Percentiles rank a stretch among this genome's conserved stretches.
Conservation (phyloP, 495 filamentous ascomycete genomes). For the Parathielavia appendiculata region DNA sequence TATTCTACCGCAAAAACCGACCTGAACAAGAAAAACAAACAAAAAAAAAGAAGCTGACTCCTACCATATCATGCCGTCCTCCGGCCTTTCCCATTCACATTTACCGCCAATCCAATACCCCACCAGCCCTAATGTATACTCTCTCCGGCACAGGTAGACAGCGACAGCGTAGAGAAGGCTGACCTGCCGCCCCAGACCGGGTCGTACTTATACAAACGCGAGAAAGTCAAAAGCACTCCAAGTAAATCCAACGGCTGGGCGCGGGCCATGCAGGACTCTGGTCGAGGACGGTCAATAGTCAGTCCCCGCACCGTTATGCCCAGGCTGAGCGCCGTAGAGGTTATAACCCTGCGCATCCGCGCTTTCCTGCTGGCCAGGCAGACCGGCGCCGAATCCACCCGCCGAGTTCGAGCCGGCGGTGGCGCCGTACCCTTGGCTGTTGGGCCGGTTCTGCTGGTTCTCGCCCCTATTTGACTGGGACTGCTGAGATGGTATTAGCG, state of each 20-base stretch:
- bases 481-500: constrained; percentile 46
- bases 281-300: constrained; percentile 27
- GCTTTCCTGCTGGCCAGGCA: constrained; percentile 50
- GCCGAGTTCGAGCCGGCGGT: constrained; percentile 46
- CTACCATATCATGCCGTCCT: no score
- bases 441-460: constrained; percentile 60
- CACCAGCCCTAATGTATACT: not conserved
- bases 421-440: constrained; percentile 64
- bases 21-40: not conserved
- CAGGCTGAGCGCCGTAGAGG: constrained; percentile 57
- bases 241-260: not conserved
- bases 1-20: not conserved
- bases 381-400: constrained; percentile 53
- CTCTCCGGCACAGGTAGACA: not conserved
- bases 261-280: not conserved
- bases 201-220: constrained; percentile 19
- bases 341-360: constrained; percentile 55
- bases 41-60: not conserved
- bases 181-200: not conserved
- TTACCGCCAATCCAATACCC: not conserved
- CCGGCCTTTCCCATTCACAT: no score
- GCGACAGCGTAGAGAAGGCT: not conserved
- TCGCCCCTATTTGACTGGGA: constrained; percentile 74
- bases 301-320: constrained; percentile 64
- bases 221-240: not conserved